A percentile compares a stretch with the other conserved stretches of the same genome.
Evolutionary conservation across 208 protist genomes (phyloP).

Genomic region (Lotmaria passim): DNA sequence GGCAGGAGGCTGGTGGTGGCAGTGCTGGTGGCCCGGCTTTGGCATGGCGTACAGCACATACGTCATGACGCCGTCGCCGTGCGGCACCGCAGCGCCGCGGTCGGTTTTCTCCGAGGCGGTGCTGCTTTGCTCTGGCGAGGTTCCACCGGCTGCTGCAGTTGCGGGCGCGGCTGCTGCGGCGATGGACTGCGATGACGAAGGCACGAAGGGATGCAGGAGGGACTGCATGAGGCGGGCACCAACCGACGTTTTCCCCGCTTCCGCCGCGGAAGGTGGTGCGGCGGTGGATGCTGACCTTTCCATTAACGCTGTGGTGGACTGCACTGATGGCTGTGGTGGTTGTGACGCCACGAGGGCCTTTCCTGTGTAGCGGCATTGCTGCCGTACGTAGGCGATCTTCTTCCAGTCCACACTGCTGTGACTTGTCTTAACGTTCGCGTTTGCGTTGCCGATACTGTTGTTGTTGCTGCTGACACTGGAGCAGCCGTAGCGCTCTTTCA

Average conservation of each 20-base stretch:
- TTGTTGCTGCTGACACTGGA: background rate
- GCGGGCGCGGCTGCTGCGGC: too few species aligned
- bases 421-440: too few species aligned
- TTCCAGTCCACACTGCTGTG: conserved; percentile 24
- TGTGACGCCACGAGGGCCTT: conserved; percentile 1
- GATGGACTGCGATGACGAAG: background rate
- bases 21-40: conserved; percentile 10
- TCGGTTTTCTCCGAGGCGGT: background rate
- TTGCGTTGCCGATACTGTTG: background rate
- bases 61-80: conserved; percentile 37
- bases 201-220: conserved; percentile 31
- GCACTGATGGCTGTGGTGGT: background rate
- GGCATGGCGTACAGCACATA: conserved; percentile 39
- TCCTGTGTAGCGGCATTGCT: conserved; percentile 40
- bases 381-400: conserved; percentile 31
- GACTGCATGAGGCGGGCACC: conserved; percentile 31
- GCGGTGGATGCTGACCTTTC: too few species aligned
- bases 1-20: background rate
- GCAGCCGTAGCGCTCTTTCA: conserved; percentile 27
- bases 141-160: background rate
- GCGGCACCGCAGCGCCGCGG: conserved; percentile 5
- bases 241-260: conserved; percentile 19
- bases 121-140: background rate
- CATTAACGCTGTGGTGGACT: background rate
- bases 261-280: background rate